Evolutionary conservation across 306 rosid species (phyloP).

Genomic region (Quercus berberidifolia): DNA sequence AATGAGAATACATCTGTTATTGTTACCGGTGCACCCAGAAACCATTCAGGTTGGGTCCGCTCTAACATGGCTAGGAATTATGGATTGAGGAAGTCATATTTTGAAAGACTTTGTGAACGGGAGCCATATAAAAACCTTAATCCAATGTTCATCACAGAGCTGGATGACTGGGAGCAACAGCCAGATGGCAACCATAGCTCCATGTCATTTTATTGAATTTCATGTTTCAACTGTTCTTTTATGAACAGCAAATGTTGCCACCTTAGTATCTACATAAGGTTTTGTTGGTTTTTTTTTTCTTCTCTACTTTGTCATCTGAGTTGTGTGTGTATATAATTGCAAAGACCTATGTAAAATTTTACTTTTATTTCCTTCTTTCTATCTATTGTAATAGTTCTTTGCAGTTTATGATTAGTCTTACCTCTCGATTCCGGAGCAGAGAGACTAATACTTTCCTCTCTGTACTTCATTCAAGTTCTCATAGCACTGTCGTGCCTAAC

Average conservation of each 20-base stretch:
- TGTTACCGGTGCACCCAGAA: constrained; percentile 17
- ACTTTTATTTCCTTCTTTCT: not conserved
- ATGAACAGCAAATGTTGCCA: not conserved
- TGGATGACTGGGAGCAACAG: not conserved
- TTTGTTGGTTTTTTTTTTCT: not conserved
- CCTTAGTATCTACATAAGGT: too few species aligned
- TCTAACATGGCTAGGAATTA: constrained; percentile 16
- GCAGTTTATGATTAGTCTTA: too few species aligned
- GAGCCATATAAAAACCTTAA: not conserved
- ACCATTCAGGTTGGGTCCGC: constrained; percentile 15
- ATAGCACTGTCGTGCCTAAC: too few species aligned
- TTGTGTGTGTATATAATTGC: not conserved
- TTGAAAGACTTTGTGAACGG: constrained; percentile 22
- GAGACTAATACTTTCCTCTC: too few species aligned
- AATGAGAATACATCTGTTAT: constrained; percentile 19
- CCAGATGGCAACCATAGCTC: too few species aligned
- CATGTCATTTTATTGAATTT: not conserved
- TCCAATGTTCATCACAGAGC: not conserved
- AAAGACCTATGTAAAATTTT: not conserved
- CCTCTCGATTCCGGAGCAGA: too few species aligned
- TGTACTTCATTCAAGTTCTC: too few species aligned
- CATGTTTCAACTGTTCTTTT: not conserved
- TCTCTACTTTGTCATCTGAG: not conserved
- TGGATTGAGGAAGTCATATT: constrained; percentile 27
- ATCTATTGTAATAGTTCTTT: too few species aligned